phyloP scores from a whole-genome alignment of 371 early-diverging fungal genomes.

The Fennellomyces sp. region DNA sequence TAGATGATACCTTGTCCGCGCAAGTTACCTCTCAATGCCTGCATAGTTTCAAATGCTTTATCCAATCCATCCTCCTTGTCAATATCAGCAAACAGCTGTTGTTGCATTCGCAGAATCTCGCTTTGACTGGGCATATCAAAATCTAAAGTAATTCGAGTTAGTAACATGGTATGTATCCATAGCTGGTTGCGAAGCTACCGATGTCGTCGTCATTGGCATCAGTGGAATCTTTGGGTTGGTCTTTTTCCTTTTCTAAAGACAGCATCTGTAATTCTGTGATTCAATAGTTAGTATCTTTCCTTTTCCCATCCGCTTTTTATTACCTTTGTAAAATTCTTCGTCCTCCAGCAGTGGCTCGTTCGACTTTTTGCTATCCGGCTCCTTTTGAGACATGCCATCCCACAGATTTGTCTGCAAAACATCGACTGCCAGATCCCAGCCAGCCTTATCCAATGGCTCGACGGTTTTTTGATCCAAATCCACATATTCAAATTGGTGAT shows the following conservation, averaged over 20 bases:
- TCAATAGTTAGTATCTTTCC: background rate
- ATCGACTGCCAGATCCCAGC: constrained; percentile 50
- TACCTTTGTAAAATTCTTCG: constrained; percentile 24
- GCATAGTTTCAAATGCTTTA: constrained; percentile 55
- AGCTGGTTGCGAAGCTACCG: constrained; percentile 24
- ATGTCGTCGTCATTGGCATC: constrained; percentile 27
- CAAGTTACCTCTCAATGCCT: constrained; percentile 57
- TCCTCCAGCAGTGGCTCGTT: constrained; percentile 9
- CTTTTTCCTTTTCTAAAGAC: constrained; percentile 6
- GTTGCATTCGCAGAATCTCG: constrained; percentile 56
- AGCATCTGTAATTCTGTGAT: constrained; percentile 13
- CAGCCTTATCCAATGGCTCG: constrained; percentile 36
- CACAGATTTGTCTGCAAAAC: constrained; percentile 74
- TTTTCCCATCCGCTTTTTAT: background rate
- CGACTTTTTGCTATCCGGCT: background rate
- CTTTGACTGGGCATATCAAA: constrained; percentile 41
- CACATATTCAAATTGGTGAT: constrained; percentile 67
- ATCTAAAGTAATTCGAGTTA: background rate
- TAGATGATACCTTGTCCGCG: background rate
- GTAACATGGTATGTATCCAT: background rate
- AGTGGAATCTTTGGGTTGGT: constrained; percentile 9
- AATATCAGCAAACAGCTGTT: constrained; percentile 59
- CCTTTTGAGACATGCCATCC: constrained; percentile 62
- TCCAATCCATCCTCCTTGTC: constrained; percentile 72
- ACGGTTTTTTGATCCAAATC: constrained; percentile 49